These are phyloP conservation scores for Silene latifolia DNA, from an alignment of 148 eudicot species.

Conservation along the genomic window DNA sequence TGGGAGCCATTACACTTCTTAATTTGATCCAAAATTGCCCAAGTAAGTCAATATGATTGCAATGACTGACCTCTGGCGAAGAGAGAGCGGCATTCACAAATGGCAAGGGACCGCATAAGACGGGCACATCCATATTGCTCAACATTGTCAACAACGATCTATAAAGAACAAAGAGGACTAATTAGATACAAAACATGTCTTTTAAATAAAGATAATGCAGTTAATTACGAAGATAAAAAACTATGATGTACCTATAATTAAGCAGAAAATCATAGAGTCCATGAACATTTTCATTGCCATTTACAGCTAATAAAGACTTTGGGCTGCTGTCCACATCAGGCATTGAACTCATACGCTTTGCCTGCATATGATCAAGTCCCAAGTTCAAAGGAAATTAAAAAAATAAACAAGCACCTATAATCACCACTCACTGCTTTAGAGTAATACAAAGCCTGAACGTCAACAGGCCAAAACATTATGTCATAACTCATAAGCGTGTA, in stretches of 20 bases:
- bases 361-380: slow-evolving; percentile 41
- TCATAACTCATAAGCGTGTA: slow-evolving; percentile 6
- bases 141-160: slow-evolving; percentile 55
- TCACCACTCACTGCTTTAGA: too few species aligned
- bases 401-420: not conserved
- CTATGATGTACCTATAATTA: slow-evolving; percentile 47
- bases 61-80: slow-evolving; percentile 65
- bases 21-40: not conserved
- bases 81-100: slow-evolving; percentile 81
- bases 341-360: slow-evolving; percentile 45
- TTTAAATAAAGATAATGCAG: slow-evolving; percentile 1
- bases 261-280: slow-evolving; percentile 80
- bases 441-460: too few species aligned
- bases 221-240: not conserved
- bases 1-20: too few species aligned
- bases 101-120: slow-evolving; percentile 72
- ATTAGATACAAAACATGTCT: not conserved
- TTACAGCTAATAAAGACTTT: slow-evolving; percentile 62
- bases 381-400: not conserved
- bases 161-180: slow-evolving; percentile 22
- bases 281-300: slow-evolving; percentile 71
- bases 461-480: not conserved
- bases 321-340: slow-evolving; percentile 76
- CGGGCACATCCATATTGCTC: slow-evolving; percentile 74
- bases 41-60: slow-evolving; percentile 2